These are phyloP conservation scores for Debaryomycetaceae sp. DNA, from an alignment of 1,139 yeast species.

Conservation along the genomic window DNA sequence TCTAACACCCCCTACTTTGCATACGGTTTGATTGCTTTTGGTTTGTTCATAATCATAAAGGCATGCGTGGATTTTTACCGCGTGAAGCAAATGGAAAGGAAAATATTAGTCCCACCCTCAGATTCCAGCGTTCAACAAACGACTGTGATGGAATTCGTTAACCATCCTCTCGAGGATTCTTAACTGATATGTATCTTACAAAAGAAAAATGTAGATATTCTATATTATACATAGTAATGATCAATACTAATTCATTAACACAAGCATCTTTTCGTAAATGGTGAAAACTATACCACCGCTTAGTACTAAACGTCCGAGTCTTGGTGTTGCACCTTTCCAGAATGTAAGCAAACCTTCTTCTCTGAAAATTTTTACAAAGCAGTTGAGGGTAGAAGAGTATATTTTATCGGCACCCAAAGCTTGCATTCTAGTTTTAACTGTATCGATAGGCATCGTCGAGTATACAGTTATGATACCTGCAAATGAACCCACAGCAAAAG, in stretches of 20 bases:
- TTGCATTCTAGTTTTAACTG: conserved; percentile 98
- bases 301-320: conserved; percentile 84
- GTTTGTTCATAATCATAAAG: conserved; percentile 61
- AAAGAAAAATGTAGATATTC: neutral
- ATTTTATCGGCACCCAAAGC: conserved; percentile 73
- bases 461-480: conserved; percentile 95
- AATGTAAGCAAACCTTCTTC: conserved; percentile 91
- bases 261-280: conserved; percentile 84
- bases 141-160: neutral
- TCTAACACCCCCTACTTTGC: conserved; percentile 46
- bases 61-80: conserved; percentile 68
- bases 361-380: conserved; percentile 74
- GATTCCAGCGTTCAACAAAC: neutral
- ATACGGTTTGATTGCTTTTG: conserved; percentile 62
- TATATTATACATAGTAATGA: conserved; percentile 2
- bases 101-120: conserved; percentile 43
- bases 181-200: neutral
- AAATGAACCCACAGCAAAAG: conserved; percentile 87
- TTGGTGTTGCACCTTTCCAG: conserved; percentile 98
- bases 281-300: conserved; percentile 97
- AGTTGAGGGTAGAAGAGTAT: conserved; percentile 74
- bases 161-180: neutral
- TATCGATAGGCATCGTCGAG: conserved; percentile 96
- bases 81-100: conserved; percentile 74
- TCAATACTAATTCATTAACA: conserved; percentile 33